These are phyloP conservation scores for Typha latifolia DNA, from an alignment of 176 grass and related monocot genomes.

Conservation along the genomic window DNA sequence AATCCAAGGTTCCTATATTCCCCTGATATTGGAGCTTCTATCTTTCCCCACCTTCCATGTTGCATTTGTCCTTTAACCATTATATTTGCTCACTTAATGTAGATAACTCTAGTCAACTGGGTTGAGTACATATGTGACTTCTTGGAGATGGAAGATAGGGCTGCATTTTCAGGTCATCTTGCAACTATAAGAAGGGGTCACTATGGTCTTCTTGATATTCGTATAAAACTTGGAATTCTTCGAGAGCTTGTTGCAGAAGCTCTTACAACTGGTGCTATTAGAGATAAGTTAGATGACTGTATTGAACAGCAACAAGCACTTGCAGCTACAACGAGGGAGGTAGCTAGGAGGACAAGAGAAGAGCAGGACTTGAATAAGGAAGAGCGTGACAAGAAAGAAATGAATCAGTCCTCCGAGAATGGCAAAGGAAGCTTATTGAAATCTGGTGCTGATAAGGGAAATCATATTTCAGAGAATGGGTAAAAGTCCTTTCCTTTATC, in stretches of 20 bases:
- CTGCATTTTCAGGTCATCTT: conserved; percentile 39
- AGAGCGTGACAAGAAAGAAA: conserved; percentile 26
- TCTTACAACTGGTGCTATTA: conserved; percentile 51
- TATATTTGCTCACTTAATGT: conserved; percentile 8
- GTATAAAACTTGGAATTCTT: conserved; percentile 59
- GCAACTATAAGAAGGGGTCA: conserved; percentile 64
- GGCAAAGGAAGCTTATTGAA: too few relatives aligned
- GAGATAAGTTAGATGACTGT: conserved; percentile 57
- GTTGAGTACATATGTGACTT: conserved; percentile 66
- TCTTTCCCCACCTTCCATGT: too few relatives aligned
- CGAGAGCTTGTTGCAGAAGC: conserved; percentile 58
- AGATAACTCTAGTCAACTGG: conserved; percentile 71
- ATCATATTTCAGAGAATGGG: neutral
- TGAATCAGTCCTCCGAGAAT: neutral
- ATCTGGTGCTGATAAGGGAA: neutral
- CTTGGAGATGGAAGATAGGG: conserved; percentile 47
- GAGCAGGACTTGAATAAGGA: conserved; percentile 29
- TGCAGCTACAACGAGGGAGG: conserved; percentile 44
- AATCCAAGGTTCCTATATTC: conserved; percentile 40
- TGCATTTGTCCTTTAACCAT: neutral
- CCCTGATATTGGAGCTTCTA: too few relatives aligned
- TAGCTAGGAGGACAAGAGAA: conserved; percentile 45
- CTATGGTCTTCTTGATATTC: conserved; percentile 64
- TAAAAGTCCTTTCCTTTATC: too few relatives aligned
- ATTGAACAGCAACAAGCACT: conserved; percentile 47